Evolutionary conservation across 768 basidiomycete genomes (phyloP).

Genomic region (Mrakia hoshinonis): DNA sequence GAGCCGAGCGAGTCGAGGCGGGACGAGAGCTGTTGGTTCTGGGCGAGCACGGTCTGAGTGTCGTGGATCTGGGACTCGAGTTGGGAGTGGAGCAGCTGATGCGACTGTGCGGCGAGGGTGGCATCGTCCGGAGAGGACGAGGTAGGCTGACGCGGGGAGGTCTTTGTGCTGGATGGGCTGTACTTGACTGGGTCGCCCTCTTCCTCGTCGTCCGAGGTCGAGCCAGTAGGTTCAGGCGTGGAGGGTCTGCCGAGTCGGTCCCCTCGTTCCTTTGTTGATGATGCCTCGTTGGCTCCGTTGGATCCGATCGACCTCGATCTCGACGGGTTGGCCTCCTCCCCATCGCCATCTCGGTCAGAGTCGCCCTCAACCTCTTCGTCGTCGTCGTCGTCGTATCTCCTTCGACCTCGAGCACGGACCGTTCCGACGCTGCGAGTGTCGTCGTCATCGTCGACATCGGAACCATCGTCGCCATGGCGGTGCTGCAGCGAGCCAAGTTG

Average conservation of each 20-base stretch:
- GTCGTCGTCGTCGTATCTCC: conserved; percentile 26
- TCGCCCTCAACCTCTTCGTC: conserved; percentile 42
- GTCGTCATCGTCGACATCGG: conserved; percentile 56
- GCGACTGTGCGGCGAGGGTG: background rate
- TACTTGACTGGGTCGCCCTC: conserved; percentile 3
- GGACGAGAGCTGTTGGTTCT: conserved; percentile 51
- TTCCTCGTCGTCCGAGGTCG: background rate
- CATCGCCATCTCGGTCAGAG: conserved; percentile 42
- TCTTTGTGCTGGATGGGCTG: background rate
- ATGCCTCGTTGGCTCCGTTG: conserved; percentile 48
- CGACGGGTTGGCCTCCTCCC: conserved; percentile 34
- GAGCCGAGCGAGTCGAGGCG: conserved; percentile 56
- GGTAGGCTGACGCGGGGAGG: background rate
- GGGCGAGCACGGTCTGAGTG: conserved; percentile 35
- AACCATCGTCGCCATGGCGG: conserved; percentile 35
- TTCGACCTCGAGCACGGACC: conserved; percentile 67
- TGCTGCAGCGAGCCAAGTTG: conserved; percentile 9
- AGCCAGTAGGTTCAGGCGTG: conserved; percentile 20
- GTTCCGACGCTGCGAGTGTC: conserved; percentile 66
- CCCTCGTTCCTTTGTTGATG: conserved; percentile 51
- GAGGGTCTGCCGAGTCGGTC: conserved; percentile 44
- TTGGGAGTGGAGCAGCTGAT: conserved; percentile 11
- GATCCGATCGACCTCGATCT: conserved; percentile 20
- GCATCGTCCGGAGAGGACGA: no score
- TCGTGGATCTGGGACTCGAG: conserved; percentile 17